phyloP scores from a whole-genome alignment of 805 yeast genomes.

The Pichia heedii region DNA sequence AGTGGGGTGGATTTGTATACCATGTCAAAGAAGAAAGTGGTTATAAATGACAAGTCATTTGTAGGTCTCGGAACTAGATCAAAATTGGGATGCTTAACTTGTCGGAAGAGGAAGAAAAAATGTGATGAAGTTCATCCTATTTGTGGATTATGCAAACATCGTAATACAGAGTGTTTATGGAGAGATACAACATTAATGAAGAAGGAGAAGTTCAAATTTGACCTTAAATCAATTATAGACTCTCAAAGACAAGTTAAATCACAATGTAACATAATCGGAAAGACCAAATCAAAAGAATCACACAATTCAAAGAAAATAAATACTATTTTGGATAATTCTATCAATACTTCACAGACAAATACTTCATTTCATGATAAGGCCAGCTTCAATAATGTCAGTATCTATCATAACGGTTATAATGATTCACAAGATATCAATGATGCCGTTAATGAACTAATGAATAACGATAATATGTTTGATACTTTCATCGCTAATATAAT shows the following conservation, averaged over 20 bases:
- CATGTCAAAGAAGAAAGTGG: slow-evolving; percentile 1
- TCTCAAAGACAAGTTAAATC: slow-evolving; percentile 9
- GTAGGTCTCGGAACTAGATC: slow-evolving; percentile 29
- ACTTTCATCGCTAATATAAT: slow-evolving; percentile 9
- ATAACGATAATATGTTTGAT: background rate
- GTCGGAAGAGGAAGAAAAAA: slow-evolving; percentile 38
- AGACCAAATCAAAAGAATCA: too few species aligned
- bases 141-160: slow-evolving; percentile 34
- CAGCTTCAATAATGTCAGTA: too few species aligned
- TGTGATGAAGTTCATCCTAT: slow-evolving; percentile 41
- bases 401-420: too few species aligned
- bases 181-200: slow-evolving; percentile 7
- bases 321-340: too few species aligned
- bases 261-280: too few species aligned
- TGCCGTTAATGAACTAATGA: slow-evolving; percentile 7
- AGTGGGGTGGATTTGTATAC: too few species aligned
- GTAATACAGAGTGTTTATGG: slow-evolving; percentile 25
- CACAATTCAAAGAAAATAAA: too few species aligned
- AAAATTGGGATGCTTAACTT: slow-evolving; percentile 31
- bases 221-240: slow-evolving; percentile 12
- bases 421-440: slow-evolving; percentile 1
- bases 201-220: slow-evolving; percentile 9
- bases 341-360: too few species aligned
- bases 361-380: too few species aligned
- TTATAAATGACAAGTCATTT: slow-evolving; percentile 15